Evolutionary conservation across 2,329 filamentous ascomycete species (phyloP).

Genomic region (Beauveria sp.): DNA sequence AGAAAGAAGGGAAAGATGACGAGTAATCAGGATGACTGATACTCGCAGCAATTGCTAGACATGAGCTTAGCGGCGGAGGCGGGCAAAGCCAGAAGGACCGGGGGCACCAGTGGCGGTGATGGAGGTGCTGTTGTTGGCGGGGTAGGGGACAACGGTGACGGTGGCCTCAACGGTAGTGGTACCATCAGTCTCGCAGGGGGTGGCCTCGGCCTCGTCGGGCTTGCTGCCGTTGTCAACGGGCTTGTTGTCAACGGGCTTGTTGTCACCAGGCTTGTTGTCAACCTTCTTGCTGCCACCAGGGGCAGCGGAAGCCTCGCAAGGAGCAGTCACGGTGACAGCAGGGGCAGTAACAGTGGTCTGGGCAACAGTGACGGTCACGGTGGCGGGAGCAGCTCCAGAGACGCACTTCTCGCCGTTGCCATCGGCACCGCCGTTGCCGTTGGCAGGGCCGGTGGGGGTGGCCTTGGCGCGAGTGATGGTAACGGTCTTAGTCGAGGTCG

Average conservation of each 20-base stretch:
- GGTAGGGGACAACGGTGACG: conserved; percentile 34
- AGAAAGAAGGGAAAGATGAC: background rate
- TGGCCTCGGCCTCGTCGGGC: conserved; percentile 17
- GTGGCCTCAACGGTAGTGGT: conserved; percentile 23
- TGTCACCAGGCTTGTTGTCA: conserved; percentile 8
- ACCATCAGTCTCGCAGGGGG: conserved; percentile 15
- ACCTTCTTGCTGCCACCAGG: background rate
- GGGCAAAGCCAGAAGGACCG: conserved; percentile 28
- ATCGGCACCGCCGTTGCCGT: background rate
- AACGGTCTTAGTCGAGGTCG: conserved; percentile 27
- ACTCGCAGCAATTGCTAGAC: conserved; percentile 3
- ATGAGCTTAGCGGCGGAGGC: conserved; percentile 23
- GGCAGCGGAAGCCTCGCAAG: conserved; percentile 12
- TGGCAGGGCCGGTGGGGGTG: conserved; percentile 14
- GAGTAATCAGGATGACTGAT: background rate
- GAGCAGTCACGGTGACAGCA: conserved; percentile 21
- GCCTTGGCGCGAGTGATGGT: conserved; percentile 22
- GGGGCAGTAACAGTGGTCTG: conserved; percentile 16
- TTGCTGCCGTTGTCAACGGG: conserved; percentile 14
- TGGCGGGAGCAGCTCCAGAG: conserved; percentile 7
- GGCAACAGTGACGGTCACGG: conserved; percentile 17
- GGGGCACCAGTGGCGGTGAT: conserved; percentile 25
- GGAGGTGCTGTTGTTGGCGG: conserved; percentile 29
- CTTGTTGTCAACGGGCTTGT: conserved; percentile 11
- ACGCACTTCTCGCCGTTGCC: background rate